Conservation (phyloP, 257 asterid genomes). For the Leptodermis oblonga region DNA sequence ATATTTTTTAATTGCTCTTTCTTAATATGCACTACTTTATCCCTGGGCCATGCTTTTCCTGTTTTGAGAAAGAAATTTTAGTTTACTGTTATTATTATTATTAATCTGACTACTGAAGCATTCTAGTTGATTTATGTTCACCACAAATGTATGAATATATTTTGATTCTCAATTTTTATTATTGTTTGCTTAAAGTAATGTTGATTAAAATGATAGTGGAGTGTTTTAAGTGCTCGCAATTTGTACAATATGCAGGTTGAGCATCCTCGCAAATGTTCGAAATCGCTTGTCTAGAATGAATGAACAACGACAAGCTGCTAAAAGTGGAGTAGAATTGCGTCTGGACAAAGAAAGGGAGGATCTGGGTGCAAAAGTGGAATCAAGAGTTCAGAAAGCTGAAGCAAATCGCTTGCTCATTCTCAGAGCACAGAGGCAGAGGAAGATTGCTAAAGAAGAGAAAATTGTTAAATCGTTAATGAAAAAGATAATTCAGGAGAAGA, state of each 20-base stretch:
- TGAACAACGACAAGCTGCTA: slow-evolving; percentile 78
- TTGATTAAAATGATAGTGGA: background rate
- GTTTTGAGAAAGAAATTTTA: background rate
- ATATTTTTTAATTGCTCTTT: background rate
- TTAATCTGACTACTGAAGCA: background rate
- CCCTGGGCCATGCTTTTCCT: background rate
- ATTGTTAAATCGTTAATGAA: slow-evolving; percentile 58
- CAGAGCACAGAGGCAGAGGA: slow-evolving; percentile 59
- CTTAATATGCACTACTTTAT: background rate
- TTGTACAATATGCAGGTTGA: slow-evolving; percentile 37
- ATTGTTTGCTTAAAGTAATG: background rate
- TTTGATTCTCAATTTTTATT: background rate
- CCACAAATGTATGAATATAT: background rate
- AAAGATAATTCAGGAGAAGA: slow-evolving; percentile 63
- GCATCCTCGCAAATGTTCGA: slow-evolving; percentile 62
- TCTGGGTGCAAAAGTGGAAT: slow-evolving; percentile 69
- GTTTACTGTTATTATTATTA: background rate
- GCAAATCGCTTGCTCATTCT: slow-evolving; percentile 67
- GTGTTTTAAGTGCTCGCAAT: background rate
- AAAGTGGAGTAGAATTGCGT: slow-evolving; percentile 61
- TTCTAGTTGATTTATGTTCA: background rate
- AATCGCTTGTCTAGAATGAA: slow-evolving; percentile 78
- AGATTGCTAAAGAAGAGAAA: slow-evolving; percentile 68
- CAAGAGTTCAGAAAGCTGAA: slow-evolving; percentile 72
- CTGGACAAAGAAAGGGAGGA: slow-evolving; percentile 62